Conservation (phyloP, 1,139 yeast species). For the Eremothecium gossypii region DNA sequence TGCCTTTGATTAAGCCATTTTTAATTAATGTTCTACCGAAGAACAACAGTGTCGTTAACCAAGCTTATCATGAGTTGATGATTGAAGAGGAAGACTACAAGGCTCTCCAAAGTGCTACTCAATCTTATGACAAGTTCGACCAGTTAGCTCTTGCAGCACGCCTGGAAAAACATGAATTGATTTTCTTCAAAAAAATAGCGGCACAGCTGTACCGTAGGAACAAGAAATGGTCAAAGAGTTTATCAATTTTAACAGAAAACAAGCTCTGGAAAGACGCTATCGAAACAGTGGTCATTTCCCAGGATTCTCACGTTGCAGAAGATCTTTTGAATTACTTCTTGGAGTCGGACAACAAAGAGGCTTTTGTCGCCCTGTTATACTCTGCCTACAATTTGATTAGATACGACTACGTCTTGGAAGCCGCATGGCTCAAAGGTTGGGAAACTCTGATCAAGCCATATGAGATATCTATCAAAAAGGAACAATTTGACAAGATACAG, state of each 20-base stretch:
- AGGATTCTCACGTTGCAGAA: conserved; percentile 72
- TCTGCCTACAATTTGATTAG: conserved; percentile 74
- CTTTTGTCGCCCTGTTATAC: conserved; percentile 84
- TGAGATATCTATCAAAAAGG: conserved; percentile 71
- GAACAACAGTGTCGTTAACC: conserved; percentile 84
- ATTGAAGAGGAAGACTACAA: conserved; percentile 96
- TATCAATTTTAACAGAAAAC: conserved; percentile 81
- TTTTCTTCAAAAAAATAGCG: conserved; percentile 92
- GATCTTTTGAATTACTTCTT: conserved; percentile 87
- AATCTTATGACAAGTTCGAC: conserved; percentile 83
- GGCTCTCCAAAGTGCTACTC: conserved; percentile 79
- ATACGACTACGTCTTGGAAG: conserved; percentile 77
- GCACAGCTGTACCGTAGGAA: conserved; percentile 90
- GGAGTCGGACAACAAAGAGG: conserved; percentile 94
- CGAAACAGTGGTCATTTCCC: conserved; percentile 82
- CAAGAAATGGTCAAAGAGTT: conserved; percentile 86
- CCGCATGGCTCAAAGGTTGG: conserved; percentile 84
- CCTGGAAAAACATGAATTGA: conserved; percentile 80
- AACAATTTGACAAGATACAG: conserved; percentile 59
- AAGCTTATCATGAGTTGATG: conserved; percentile 89
- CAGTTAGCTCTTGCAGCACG: conserved; percentile 87
- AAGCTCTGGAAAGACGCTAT: conserved; percentile 93
- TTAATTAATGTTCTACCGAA: conserved; percentile 83
- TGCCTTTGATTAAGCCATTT: conserved; percentile 93
- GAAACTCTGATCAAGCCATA: conserved; percentile 83